Percentiles rank a stretch among this genome's conserved stretches.
phyloP scores from a whole-genome alignment of 2,329 filamentous ascomycete species.

The Calcarisporium arbuscula region DNA sequence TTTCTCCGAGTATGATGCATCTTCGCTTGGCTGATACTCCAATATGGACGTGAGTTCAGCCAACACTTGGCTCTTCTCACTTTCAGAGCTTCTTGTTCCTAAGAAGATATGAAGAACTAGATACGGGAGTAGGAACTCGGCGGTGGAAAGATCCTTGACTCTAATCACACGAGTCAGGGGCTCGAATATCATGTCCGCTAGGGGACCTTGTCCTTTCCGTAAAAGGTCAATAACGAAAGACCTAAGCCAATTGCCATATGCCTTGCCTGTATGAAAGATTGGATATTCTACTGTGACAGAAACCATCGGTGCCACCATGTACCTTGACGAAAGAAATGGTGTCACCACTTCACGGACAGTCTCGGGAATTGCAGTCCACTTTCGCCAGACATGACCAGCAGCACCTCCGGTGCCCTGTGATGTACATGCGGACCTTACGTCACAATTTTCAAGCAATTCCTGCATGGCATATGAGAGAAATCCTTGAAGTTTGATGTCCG shows the following conservation, averaged over 20 bases:
- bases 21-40: constrained; percentile 46
- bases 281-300: constrained; percentile 62
- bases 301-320: constrained; percentile 60
- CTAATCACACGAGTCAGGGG: constrained; percentile 76
- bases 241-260: constrained; percentile 77
- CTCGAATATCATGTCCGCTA: constrained; percentile 71
- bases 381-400: constrained; percentile 57
- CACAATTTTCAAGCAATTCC: constrained; percentile 72
- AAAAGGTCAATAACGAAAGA: constrained; percentile 76
- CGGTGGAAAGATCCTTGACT: constrained; percentile 78
- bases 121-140: constrained; percentile 85
- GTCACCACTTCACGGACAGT: constrained; percentile 73
- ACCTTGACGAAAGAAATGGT: constrained; percentile 82
- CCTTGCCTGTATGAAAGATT: constrained; percentile 61
- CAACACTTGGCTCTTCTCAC: constrained; percentile 60
- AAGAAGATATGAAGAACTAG: constrained; percentile 77
- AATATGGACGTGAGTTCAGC: constrained; percentile 70
- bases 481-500: constrained; percentile 79
- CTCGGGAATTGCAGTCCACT: constrained; percentile 75
- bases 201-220: constrained; percentile 66
- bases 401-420: constrained; percentile 30
- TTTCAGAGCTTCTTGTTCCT: constrained; percentile 53
- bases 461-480: constrained; percentile 95
- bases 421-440: constrained; percentile 55
- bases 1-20: constrained; percentile 52